Evolutionary conservation across 164 flowering plant species (phyloP), one percentile per base, ranked within the genome.

Genomic region (Aristolochia californica): DNA sequence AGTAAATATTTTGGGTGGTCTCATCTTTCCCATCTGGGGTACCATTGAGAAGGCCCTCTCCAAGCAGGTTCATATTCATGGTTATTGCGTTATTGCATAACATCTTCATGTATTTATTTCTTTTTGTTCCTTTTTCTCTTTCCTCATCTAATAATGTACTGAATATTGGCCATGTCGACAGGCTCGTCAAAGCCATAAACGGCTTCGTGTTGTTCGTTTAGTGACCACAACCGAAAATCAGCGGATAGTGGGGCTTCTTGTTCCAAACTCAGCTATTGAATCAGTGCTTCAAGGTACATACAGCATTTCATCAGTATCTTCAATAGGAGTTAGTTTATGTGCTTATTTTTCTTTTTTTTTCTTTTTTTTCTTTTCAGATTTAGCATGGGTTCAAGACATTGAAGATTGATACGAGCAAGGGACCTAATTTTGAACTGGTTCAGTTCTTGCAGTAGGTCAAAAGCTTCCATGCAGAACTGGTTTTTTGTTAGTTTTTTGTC

Each of bases 1-100:
- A 78, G 96, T 89, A 47, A 85, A 89, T 74, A 81, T 93, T 22
- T 72, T 93, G 68, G 99, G 99, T 61, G 99, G 97, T 60, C 88
- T 89, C 43, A 89, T 89, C 74, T 85, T 93, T 78, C 99, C 99
- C 55, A 75, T 89, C 60, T 93, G 97, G 99, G 94, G 94, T 27
- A 80, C 96, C 38, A 81, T 93, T 56, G 97, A 83, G 66, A 87
- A 87, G 68, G 96, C 97, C 55, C 90, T 93, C 16, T 74, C 91
- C 21, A 93, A 89, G 73, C 99, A 93, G 96, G 99, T 93, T 56
- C n/a, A 11, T 45, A 13, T 13, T 26, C 45, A 54, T n/a, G 56
- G 27, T 48, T 21, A 3, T 40, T 23, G 20, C 43, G 15, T 27
- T 54, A n/a, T 54, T 34, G 26, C 22, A 20, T n/a, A 17, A 17